Evolutionary conservation across 768 basidiomycete species (phyloP), one percentile per base, ranked within the genome.

Genomic region (Leccinum boreale): DNA sequence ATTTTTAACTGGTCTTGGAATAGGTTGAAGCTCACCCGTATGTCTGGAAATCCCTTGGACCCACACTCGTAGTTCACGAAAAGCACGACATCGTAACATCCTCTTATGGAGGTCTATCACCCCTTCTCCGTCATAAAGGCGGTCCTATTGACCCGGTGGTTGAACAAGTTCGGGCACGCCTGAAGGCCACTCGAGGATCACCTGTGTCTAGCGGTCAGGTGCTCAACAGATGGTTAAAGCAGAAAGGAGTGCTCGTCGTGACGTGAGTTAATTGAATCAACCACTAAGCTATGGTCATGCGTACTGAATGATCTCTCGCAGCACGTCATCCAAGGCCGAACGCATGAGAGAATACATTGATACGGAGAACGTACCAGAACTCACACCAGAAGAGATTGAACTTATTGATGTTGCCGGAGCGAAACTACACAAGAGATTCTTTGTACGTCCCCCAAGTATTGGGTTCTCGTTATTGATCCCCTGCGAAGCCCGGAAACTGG

Each of bases 21-120:
- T 31, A 81, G 79, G 69, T 84, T 23, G 83, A 85, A 65, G 75
- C 78, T 33, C 83, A 85, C 61, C 82, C 82, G 14, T 80, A 83
- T 66, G 72, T 80, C 33, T 77, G 77, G 62, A 74, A 78, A 59
- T 75, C 75, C 12, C 69, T 79, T 54, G 65, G 71, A 36, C 65
- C 75, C 4, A 65, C 67, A n/a, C 58, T 78, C 26, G 74, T 69
- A 26, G 50, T 71, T 19, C 69, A 74, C 49, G 66, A 74, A 55
- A 33, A 74, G 60, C 56, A 78, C 47, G 66, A 26, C 36, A 80
- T 81, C 55, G 64, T 74, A 23, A 74, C 73, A 2, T 71, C 70
- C 15, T 76, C 80, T 0, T 81, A 71, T 46, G 74, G 70, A 6
- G 79, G 76, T 6, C 63, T 79, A 19, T 69, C 74, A 0, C 75